A percentile compares a stretch with the other conserved stretches of the same genome.
Evolutionary conservation across 352 stramenopile species (phyloP).

Genomic region (Globisporangium abappressorium): DNA sequence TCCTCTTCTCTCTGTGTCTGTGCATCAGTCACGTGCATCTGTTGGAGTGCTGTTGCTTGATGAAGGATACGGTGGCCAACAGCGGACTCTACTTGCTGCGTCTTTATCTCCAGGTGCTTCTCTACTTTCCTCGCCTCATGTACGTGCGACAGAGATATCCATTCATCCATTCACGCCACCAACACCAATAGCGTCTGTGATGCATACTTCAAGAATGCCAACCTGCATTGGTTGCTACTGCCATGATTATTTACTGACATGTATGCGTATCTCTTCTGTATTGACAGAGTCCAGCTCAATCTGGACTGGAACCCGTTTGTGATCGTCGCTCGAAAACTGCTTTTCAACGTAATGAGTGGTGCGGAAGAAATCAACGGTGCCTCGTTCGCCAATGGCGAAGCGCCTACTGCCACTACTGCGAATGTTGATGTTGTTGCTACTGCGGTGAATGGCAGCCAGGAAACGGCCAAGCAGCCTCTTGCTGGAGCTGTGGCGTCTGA

Average conservation of each 20-base stretch:
- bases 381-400: neutral
- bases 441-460: neutral
- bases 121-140: conserved; percentile 69
- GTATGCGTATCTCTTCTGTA: neutral
- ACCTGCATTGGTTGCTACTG: neutral
- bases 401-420: conserved; percentile 6
- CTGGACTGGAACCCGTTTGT: conserved; percentile 69
- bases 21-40: neutral
- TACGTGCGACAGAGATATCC: conserved; percentile 24
- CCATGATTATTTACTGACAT: neutral
- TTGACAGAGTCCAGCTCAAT: conserved; percentile 47
- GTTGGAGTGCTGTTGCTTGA: conserved; percentile 3
- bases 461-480: neutral
- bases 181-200: too few relatives aligned
- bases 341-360: conserved; percentile 26
- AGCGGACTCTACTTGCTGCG: conserved; percentile 49
- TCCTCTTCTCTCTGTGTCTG: neutral
- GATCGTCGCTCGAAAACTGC: conserved; percentile 37
- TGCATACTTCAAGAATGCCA: neutral
- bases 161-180: neutral
- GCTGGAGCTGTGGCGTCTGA: neutral
- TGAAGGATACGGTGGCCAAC: conserved; percentile 27
- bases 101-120: conserved; percentile 53
- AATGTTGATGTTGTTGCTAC: neutral
- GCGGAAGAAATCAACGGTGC: conserved; percentile 1